Conservation (phyloP, 2,329 filamentous ascomycete species). For the Tothia fuscella region DNA sequence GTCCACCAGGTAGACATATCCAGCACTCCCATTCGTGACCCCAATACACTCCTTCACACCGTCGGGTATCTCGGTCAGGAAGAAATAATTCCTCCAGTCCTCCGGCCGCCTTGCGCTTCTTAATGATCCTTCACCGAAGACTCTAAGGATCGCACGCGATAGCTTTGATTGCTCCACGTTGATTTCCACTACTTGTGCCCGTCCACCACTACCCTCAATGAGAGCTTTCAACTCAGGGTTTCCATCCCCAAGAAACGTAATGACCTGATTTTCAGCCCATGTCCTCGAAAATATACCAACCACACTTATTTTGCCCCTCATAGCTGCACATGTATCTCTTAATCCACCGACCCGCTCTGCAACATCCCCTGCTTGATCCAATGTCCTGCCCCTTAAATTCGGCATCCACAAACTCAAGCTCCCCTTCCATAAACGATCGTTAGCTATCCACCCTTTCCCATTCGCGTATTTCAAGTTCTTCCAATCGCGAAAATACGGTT, state of each 20-base stretch:
- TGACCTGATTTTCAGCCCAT: conserved; percentile 76
- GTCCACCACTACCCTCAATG: conserved; percentile 31
- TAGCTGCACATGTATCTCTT: conserved; percentile 55
- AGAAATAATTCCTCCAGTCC: conserved; percentile 47
- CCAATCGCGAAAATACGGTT: conserved; percentile 96
- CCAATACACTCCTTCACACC: conserved; percentile 47
- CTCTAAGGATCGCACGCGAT: conserved; percentile 43
- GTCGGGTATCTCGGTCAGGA: conserved; percentile 44
- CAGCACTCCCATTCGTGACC: conserved; percentile 79
- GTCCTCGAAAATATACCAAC: conserved; percentile 69
- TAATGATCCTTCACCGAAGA: conserved; percentile 41
- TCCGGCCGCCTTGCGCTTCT: conserved; percentile 35
- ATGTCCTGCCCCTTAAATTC: conserved; percentile 72
- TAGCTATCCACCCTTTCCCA: conserved; percentile 85
- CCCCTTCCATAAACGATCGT: conserved; percentile 69
- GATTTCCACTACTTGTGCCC: conserved; percentile 68
- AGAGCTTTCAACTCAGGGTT: conserved; percentile 52
- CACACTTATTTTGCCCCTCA: conserved; percentile 63
- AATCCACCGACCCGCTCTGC: conserved; percentile 26
- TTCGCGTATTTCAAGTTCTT: conserved; percentile 64
- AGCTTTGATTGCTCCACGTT: conserved; percentile 77
- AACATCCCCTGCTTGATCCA: conserved; percentile 26
- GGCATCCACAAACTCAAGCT: conserved; percentile 86
- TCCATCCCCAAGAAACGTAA: conserved; percentile 54
- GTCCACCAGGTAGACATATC: conserved; percentile 88